A percentile compares a stretch with the other conserved stretches of the same genome.
Conservation (phyloP, 768 basidiomycete species). For the Tricholoma sp. region DNA sequence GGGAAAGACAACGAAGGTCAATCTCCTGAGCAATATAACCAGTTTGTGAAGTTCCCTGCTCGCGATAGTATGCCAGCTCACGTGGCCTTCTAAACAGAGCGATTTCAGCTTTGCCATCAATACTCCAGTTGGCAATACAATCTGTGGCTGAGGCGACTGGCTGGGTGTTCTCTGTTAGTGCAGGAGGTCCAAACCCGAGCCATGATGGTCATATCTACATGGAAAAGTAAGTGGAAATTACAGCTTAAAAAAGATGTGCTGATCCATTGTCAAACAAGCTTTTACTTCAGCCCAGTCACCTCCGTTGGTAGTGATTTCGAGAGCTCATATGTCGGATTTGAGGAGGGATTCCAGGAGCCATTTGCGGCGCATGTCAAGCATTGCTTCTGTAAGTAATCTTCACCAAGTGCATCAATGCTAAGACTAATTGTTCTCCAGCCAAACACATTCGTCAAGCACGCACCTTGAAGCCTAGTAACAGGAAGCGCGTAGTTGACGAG, state of each 20-base stretch:
- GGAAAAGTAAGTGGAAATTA: constrained; percentile 5
- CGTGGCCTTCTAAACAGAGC: not conserved
- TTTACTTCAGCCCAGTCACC: not conserved
- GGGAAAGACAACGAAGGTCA: not conserved
- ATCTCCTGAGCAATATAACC: constrained; percentile 1
- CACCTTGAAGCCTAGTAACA: not conserved
- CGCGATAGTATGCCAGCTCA: not conserved
- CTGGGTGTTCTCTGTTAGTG: constrained; percentile 8
- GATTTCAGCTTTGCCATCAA: not conserved
- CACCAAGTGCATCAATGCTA: not conserved
- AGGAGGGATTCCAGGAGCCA: not conserved
- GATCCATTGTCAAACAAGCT: not conserved
- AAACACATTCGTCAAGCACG: not conserved
- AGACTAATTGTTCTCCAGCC: not conserved
- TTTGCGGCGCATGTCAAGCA: not conserved
- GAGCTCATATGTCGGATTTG: not conserved
- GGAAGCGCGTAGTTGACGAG: not conserved
- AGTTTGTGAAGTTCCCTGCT: not conserved
- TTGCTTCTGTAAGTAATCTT: not conserved
- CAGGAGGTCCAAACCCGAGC: not conserved
- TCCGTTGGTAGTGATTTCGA: not conserved
- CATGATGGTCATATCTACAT: constrained; percentile 4
- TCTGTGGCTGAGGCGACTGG: constrained; percentile 8
- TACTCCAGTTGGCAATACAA: not conserved
- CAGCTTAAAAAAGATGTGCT: not conserved